Conservation (phyloP, 805 yeast genomes). For the Scheffersomyces coipomensis region DNA sequence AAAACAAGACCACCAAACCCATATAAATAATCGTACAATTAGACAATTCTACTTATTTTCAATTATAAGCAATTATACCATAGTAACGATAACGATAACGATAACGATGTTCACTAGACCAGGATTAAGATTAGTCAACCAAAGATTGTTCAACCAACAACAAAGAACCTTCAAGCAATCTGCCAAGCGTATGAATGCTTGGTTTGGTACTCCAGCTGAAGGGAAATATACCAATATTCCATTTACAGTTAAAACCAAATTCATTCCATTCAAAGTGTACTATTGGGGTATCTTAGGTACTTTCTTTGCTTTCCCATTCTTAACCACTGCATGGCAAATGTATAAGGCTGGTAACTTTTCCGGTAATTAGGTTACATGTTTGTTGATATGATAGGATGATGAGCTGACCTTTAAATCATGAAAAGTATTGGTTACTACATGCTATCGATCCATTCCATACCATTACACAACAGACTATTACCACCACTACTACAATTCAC, state of each 20-base stretch:
- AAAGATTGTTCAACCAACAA: slow-evolving; percentile 4
- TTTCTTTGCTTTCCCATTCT: slow-evolving; percentile 62
- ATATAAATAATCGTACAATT: too few species aligned
- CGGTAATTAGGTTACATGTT: background rate
- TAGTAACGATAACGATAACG: too few species aligned
- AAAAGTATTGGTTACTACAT: too few species aligned
- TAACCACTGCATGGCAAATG: slow-evolving; percentile 76
- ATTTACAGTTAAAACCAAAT: slow-evolving; percentile 88
- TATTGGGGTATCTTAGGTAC: slow-evolving; percentile 74
- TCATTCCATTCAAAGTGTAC: slow-evolving; percentile 75
- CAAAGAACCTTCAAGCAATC: slow-evolving; percentile 47
- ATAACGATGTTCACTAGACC: slow-evolving; percentile 25
- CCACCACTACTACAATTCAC: too few species aligned
- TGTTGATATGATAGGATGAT: too few species aligned
- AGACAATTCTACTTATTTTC: too few species aligned
- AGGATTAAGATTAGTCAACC: slow-evolving; percentile 10
- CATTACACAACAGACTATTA: too few species aligned
- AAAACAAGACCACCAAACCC: too few species aligned
- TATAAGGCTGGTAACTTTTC: slow-evolving; percentile 75
- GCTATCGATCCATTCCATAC: too few species aligned
- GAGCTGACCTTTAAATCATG: too few species aligned
- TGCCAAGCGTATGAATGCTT: slow-evolving; percentile 31
- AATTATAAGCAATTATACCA: too few species aligned
- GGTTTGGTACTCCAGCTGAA: slow-evolving; percentile 38
- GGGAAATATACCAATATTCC: slow-evolving; percentile 94